These are phyloP conservation scores for Botryotinia convoluta DNA, from an alignment of 2,329 filamentous ascomycete species.

Conservation along the genomic window DNA sequence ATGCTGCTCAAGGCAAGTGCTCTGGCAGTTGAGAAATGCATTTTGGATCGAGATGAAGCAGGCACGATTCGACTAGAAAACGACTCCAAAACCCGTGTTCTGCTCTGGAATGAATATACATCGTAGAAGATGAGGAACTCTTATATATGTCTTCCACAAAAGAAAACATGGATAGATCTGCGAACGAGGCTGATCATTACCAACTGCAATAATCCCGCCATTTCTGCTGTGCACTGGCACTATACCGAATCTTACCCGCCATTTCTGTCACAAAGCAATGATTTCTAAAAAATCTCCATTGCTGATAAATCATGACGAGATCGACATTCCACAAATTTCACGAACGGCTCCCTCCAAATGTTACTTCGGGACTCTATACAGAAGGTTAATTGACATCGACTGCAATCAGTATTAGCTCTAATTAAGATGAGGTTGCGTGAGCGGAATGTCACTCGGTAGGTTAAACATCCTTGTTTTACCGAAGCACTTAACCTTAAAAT, in stretches of 20 bases:
- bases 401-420: neutral
- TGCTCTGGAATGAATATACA: neutral
- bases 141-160: neutral
- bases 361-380: neutral
- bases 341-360: neutral
- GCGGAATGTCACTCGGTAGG: neutral
- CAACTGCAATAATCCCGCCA: neutral
- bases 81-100: neutral
- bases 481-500: neutral
- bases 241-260: neutral
- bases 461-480: neutral
- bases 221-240: neutral
- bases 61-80: neutral
- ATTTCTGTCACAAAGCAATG: neutral
- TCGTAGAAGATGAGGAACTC: neutral
- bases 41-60: neutral
- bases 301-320: neutral
- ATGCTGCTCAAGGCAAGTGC: slow-evolving; percentile 3
- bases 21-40: neutral
- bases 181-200: neutral
- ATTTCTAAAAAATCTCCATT: neutral
- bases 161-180: neutral
- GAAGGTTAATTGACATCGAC: neutral
- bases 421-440: neutral
- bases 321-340: neutral